Base-by-base conservation (phyloP, 495 filamentous ascomycete species). In the Lasiosphaeriaceae sp. region DNA sequence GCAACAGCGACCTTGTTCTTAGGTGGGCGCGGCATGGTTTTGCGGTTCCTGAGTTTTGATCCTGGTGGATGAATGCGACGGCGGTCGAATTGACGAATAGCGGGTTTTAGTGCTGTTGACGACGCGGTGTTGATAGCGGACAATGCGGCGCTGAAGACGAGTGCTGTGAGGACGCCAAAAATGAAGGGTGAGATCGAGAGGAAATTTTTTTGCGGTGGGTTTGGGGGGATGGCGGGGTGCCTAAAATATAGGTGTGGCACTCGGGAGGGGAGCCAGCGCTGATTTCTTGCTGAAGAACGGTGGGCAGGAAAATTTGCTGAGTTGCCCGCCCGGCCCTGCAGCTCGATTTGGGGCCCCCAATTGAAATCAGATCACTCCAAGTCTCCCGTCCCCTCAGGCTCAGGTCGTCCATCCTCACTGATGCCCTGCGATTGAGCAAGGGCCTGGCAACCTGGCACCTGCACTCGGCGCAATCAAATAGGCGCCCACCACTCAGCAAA, bases 11-110 rank as follows among this genome's bases (percentile, higher is more conserved):
- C 47, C 61, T 71, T 69, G 56, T 67, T 70, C 64, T 70, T 71
- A 45, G 66, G 67, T 39, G 60, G 72, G 65, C 67, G 71, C 57
- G 70, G 71, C 66, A 70, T 72, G 57, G 49, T 61, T 54, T 55
- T 47, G 54, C 19, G 58, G 45, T 52, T 43, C 17, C 54, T 39
- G 35, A 48, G 60, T 50, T 58, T 43, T 2, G 39, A 43, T 17
- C 53, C 59, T 55, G 57, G 41, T 54, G 57, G 61, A 55, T 47
- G 37, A 22, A 62, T 56, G 59, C 47, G 39, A 43, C 39, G 39
- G 39, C 39, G 39, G 39, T 48, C 41, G 49, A 55, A 58, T 58
- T 24, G 52, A 31, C 50, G 56, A 44, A 61, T 59, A 58, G 57
- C 37, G 52, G 55, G 55, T 44, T 20, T 31, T 50, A 56, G 54